Base-by-base conservation (phyloP, 352 stramenopile species). In the Globisporangium barbulae region DNA sequence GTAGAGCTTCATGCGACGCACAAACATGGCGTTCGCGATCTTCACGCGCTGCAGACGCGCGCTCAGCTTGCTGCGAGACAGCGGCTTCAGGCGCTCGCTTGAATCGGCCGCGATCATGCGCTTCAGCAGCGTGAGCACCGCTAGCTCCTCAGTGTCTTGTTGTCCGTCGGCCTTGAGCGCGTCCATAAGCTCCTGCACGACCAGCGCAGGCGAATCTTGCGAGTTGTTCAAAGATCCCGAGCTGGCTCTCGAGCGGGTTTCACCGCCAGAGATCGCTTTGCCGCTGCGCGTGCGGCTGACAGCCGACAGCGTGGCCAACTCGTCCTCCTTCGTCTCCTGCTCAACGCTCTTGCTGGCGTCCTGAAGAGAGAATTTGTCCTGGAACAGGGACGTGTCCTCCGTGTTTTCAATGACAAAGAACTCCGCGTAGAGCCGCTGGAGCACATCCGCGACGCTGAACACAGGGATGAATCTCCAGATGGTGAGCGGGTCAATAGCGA, bases 1-100 rank as follows among this genome's bases (percentile, higher is more conserved):
- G 44, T 89, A 93, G 3, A 96, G 74, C 61, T 93, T 90, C 87
- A 94, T 96, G 22, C 87, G 85, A 3, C 82, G 85, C 65, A 93
- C 81, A 53, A 96, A 87, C 21, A 77, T 59, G 55, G 70, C 68
- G 56, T 93, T 96, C 28, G 66, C 52, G 1, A 54, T 54, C 56
- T 81, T 55, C 58, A 96, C 81, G 22, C 67, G 69, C 28, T 70
- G 56, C 22, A 96, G 47, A 10, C 77, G 73, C 17, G 63, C n/a
- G 0, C 33, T 59, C 7, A 95, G 55, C 8, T 89, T 67, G 2
- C 59, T 62, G 41, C 68, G 67, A 8, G 70, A 71, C 19, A 89
- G 21, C 17, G 75, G 69, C 63, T 90, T 90, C n/a, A 94, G 61
- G 4, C 83, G 78, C 31, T 90, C 83, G 22, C 77, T 76, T 10